Evolutionary conservation across 2,329 filamentous ascomycete genomes (phyloP), one percentile per base, ranked within the genome.

Genomic region (Pseudonectria foliicola): DNA sequence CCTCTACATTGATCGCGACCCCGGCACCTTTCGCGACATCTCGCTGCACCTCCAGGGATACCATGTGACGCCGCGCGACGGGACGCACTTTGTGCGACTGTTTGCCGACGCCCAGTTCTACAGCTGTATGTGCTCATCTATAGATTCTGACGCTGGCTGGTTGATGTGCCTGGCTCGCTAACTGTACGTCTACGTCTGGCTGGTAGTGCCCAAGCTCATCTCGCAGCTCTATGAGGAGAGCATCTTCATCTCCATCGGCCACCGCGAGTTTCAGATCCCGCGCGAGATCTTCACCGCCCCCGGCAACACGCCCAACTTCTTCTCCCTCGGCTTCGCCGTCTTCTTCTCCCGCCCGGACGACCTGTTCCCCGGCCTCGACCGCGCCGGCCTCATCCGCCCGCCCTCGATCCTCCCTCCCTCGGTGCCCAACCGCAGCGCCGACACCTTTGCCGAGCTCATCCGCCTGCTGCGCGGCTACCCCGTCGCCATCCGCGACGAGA

Each of bases 71-170:
- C 89, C 90, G 3, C 75, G 77, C 43, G 83, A 95, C 62, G 85
- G 84, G 33, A 76, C 79, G 35, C 86, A 95, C 60, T 95, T 90
- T 60, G 89, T 95, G 49, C 87, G 85, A 38, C 68, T 96, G 21
- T 95, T 94, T 60, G 87, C 89, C 13, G 90, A 96, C 61, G 87
- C 90, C 2, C 90, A 95, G 55, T 95, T 95, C 63, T 96, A 95
- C 62, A 87, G 77, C 53, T 65, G 84, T 88, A 67, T 55, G 77
- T 60, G 31, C 26, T 16, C 15, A 12, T n/a, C n/a, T n/a, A n/a
- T n/a, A n/a, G n/a, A n/a, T n/a, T n/a, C n/a, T n/a, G n/a, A n/a
- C n/a, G n/a, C n/a, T n/a, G n/a, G n/a, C n/a, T n/a, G n/a, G n/a
- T n/a, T n/a, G n/a, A n/a, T n/a, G n/a, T n/a, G n/a, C n/a, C n/a